Evolutionary conservation across 2,329 filamentous ascomycete species (phyloP), one percentile per base, ranked within the genome.

Genomic region (Ophioceras dolichostomum): DNA sequence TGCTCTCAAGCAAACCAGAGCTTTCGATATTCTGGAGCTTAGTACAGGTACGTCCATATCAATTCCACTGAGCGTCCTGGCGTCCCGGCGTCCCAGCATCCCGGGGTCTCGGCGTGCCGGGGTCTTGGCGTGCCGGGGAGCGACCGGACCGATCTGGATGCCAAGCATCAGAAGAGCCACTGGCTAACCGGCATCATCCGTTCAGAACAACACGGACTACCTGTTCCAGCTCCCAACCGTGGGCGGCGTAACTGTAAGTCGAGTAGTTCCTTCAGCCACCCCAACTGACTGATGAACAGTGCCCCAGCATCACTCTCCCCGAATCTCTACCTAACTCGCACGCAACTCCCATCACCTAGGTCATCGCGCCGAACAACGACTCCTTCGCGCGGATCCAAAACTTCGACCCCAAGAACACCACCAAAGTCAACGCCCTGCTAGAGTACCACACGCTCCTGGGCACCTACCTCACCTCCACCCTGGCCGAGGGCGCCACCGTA

Each of bases 371-470:
- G 9, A 68, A 60, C 41, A 71, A 77, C 47, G 57, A 60, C 3
- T 73, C 73, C 13, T 76, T 79, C 55, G 58, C 66, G 14, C 60
- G 64, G 37, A 71, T 76, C 35, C 61, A 62, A 35, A 47, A 70
- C 14, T 67, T 61, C 50, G 54, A 61, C 9, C 50, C 60, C 7
- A 58, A 71, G 4, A 54, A 68, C 46, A 51, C 55, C 36, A 55
- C 59, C 28, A 58, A 71, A 6, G 57, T 63, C 4, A 53, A 62
- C 14, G 53, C 56, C 22, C 62, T 80, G 27, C 62, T 82, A 5
- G 57, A 67, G 36, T 82, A 82, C 54, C 76, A 82, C 55, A 66
- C 80, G 35, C 58, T 80, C 19, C 59, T 66, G 35, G 67, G 65
- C 34, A 65, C 63, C 10, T 60, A 77, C 10, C 47, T 53, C 4